Evolutionary conservation across 2,329 filamentous ascomycete species (phyloP).

Genomic region (Penicillium glabrum): DNA sequence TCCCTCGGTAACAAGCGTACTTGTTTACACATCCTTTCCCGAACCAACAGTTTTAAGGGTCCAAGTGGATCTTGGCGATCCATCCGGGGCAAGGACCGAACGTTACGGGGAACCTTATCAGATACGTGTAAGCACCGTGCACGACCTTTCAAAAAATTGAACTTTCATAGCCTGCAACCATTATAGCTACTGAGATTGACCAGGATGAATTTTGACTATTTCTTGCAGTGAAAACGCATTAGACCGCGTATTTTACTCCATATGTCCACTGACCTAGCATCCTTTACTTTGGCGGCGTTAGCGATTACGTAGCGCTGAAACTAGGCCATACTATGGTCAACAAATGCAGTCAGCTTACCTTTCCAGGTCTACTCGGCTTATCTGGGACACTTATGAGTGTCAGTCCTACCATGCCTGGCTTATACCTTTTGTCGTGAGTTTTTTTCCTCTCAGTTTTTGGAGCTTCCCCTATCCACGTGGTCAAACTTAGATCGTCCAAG

Average conservation of each 20-base stretch:
- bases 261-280: background rate
- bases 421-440: too few species aligned
- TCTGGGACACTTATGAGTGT: too few species aligned
- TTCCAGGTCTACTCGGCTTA: too few species aligned
- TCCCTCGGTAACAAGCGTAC: too few species aligned
- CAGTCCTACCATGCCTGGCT: too few species aligned
- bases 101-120: background rate
- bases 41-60: background rate
- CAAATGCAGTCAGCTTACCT: too few species aligned
- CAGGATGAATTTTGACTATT: too few species aligned
- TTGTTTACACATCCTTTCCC: background rate
- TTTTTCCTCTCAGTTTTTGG: too few species aligned
- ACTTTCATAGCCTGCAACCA: background rate
- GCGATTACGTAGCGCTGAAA: too few species aligned
- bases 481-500: too few species aligned
- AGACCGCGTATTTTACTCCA: background rate
- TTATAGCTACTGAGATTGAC: background rate
- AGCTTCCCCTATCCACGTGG: too few species aligned
- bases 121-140: background rate
- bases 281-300: background rate
- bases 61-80: background rate
- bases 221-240: background rate
- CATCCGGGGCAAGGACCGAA: background rate
- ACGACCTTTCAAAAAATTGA: background rate
- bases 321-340: too few species aligned